phyloP scores from a whole-genome alignment of 2,329 filamentous ascomycete species.

The Thermomyces lanuginosus region DNA sequence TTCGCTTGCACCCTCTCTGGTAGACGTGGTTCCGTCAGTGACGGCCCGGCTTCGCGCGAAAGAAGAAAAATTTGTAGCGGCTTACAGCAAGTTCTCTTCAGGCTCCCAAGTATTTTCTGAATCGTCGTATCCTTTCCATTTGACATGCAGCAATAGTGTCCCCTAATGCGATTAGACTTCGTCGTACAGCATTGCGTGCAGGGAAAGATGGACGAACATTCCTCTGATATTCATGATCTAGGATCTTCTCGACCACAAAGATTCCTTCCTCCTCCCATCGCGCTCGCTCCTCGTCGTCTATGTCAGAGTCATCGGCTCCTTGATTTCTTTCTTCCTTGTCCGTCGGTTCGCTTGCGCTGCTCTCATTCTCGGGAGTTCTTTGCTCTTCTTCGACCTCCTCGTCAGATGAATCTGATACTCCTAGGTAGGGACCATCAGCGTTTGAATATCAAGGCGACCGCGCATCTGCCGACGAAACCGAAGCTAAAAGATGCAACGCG shows the following conservation, averaged over 20 bases:
- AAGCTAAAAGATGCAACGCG: too few relatives aligned
- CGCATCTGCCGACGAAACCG: too few relatives aligned
- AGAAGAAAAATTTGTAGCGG: background rate
- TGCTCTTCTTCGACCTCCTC: too few relatives aligned
- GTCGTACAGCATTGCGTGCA: too few relatives aligned
- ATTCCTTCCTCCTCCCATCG: too few relatives aligned
- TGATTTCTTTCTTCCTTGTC: slow-evolving; percentile 20
- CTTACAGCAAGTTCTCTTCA: slow-evolving; percentile 29
- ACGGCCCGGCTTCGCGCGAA: background rate
- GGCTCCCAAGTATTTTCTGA: slow-evolving; percentile 31
- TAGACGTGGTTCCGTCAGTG: slow-evolving; percentile 8
- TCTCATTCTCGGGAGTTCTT: slow-evolving; percentile 6
- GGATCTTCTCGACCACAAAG: slow-evolving; percentile 26
- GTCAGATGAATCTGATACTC: too few relatives aligned
- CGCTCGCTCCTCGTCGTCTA: slow-evolving; percentile 1
- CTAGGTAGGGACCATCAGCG: too few relatives aligned
- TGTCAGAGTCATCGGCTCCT: slow-evolving; percentile 5
- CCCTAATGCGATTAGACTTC: slow-evolving; percentile 20
- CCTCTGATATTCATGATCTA: slow-evolving; percentile 21
- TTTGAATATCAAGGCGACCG: too few relatives aligned
- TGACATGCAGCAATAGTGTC: slow-evolving; percentile 25
- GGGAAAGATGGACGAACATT: slow-evolving; percentile 17
- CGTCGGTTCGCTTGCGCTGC: slow-evolving; percentile 9
- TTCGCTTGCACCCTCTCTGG: slow-evolving; percentile 24
- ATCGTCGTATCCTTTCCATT: slow-evolving; percentile 33